phyloP scores from a whole-genome alignment of 2,329 filamentous ascomycete species.

The Pseudodiploospora longispora region DNA sequence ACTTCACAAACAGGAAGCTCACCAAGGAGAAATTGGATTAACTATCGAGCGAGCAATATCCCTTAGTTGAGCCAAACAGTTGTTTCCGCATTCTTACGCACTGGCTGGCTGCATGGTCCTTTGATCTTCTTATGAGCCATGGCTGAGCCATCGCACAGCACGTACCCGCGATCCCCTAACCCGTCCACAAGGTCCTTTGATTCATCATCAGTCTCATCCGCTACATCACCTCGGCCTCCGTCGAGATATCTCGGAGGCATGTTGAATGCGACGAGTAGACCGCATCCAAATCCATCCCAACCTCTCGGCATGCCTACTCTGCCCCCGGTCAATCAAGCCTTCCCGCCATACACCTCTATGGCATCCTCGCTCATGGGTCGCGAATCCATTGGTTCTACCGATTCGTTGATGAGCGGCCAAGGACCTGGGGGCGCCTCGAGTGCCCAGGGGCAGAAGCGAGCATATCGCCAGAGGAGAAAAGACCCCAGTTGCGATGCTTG shows the following conservation, averaged over 20 bases:
- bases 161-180: slow-evolving; percentile 54
- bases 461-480: slow-evolving; percentile 89
- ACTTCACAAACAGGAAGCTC: neutral
- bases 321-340: slow-evolving; percentile 38
- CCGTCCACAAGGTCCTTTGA: slow-evolving; percentile 54
- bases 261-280: slow-evolving; percentile 44
- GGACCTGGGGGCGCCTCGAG: slow-evolving; percentile 35
- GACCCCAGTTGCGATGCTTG: slow-evolving; percentile 98
- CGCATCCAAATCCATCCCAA: slow-evolving; percentile 41
- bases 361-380: slow-evolving; percentile 45
- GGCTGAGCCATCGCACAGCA: slow-evolving; percentile 46
- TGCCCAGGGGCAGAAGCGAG: slow-evolving; percentile 71
- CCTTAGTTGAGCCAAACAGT: too few relatives aligned
- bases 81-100: too few relatives aligned
- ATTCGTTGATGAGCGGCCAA: slow-evolving; percentile 49
- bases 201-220: slow-evolving; percentile 55
- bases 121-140: slow-evolving; percentile 29
- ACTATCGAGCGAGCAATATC: too few relatives aligned
- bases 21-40: neutral
- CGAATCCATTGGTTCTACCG: slow-evolving; percentile 52
- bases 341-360: slow-evolving; percentile 47
- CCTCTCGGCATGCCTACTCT: slow-evolving; percentile 46
- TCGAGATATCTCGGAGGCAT: slow-evolving; percentile 44
- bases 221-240: slow-evolving; percentile 49
- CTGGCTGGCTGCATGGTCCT: too few relatives aligned